These are phyloP conservation scores for Yamadazyma atmosphaerica DNA, from an alignment of 1,139 yeast species.

Conservation along the genomic window DNA sequence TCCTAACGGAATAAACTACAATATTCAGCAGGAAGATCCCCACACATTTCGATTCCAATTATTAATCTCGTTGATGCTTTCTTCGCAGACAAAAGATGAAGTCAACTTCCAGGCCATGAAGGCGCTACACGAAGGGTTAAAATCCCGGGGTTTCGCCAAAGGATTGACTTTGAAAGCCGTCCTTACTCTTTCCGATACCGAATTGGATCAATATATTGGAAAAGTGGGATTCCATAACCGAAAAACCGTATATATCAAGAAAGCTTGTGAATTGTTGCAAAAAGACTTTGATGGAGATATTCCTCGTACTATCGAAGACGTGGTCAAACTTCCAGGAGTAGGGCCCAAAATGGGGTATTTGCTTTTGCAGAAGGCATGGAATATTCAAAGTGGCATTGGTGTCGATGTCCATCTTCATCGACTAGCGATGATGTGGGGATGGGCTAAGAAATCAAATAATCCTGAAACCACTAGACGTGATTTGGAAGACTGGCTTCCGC, in stretches of 20 bases:
- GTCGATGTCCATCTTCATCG: constrained; percentile 93
- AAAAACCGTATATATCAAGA: constrained; percentile 70
- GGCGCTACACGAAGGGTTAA: constrained; percentile 50
- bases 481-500: constrained; percentile 75
- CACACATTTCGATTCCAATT: constrained; percentile 66
- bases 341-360: constrained; percentile 96
- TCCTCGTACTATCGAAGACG: constrained; percentile 65
- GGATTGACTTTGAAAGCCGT: constrained; percentile 37
- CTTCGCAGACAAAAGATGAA: constrained; percentile 93
- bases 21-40: constrained; percentile 30
- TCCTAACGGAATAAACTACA: constrained; percentile 49
- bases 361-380: constrained; percentile 82
- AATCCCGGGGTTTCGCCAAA: constrained; percentile 23
- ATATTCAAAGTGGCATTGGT: constrained; percentile 75
- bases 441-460: constrained; percentile 60
- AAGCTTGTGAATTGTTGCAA: constrained; percentile 54
- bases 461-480: constrained; percentile 77
- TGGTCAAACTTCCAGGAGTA: constrained; percentile 79
- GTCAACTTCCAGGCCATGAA: constrained; percentile 74
- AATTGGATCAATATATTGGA: constrained; percentile 63
- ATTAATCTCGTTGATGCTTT: constrained; percentile 77
- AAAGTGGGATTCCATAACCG: constrained; percentile 88
- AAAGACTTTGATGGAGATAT: constrained; percentile 63
- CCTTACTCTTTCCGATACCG: constrained; percentile 50
- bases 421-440: constrained; percentile 75